Evolutionary conservation across 164 flowering plant species (phyloP).

Genomic region (Saururus chinensis): DNA sequence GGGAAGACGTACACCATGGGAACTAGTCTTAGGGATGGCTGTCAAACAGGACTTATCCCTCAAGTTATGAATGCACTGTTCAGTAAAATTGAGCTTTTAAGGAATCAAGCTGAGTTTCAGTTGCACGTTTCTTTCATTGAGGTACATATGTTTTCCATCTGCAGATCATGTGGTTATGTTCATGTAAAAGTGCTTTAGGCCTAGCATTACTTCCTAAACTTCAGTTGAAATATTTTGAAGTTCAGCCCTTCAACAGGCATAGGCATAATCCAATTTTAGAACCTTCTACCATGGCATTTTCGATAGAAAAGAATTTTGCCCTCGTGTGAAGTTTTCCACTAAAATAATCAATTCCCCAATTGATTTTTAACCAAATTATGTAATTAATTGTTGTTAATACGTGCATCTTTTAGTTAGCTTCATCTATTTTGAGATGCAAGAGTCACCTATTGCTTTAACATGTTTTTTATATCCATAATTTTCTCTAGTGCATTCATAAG

Average conservation of each 20-base stretch:
- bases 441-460: too few relatives aligned
- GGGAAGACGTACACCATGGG: conserved; percentile 99
- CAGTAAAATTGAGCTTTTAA: conserved; percentile 63
- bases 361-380: too few relatives aligned
- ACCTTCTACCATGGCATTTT: too few relatives aligned
- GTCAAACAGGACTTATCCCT: conserved; percentile 72
- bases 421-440: too few relatives aligned
- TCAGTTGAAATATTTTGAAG: background rate
- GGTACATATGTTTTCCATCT: conserved; percentile 30
- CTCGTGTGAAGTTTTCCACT: too few relatives aligned
- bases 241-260: background rate
- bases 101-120: conserved; percentile 82
- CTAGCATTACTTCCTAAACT: background rate
- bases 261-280: too few relatives aligned
- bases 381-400: too few relatives aligned
- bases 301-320: too few relatives aligned
- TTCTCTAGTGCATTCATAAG: too few relatives aligned
- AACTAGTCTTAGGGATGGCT: conserved; percentile 70
- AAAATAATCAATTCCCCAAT: too few relatives aligned
- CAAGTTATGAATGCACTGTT: conserved; percentile 82
- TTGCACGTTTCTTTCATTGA: conserved; percentile 94
- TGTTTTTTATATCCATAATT: too few relatives aligned
- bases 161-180: background rate
- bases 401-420: too few relatives aligned
- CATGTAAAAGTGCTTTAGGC: background rate